Evolutionary conservation across 352 stramenopile species (phyloP).

Genomic region (Phytophthora gonapodyides): DNA sequence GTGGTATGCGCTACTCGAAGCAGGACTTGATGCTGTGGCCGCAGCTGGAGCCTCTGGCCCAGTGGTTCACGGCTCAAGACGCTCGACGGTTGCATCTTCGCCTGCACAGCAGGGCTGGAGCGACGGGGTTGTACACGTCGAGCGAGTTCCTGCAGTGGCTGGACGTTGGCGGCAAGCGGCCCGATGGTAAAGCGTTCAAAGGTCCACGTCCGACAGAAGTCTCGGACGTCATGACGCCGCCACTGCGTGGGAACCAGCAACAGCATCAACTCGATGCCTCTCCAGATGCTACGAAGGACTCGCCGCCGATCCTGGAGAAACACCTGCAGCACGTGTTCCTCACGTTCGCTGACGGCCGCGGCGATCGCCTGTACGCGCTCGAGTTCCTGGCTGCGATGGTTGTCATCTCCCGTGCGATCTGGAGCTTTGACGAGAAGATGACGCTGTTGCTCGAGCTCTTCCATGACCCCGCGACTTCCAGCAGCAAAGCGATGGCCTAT

Average conservation of each 20-base stretch:
- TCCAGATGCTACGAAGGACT: not conserved
- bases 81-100: conserved; percentile 38
- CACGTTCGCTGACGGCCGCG: conserved; percentile 40
- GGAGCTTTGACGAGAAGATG: conserved; percentile 60
- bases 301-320: conserved; percentile 48
- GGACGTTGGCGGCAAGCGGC: conserved; percentile 14
- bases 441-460: conserved; percentile 61
- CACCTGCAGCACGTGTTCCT: conserved; percentile 68
- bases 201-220: conserved; percentile 7
- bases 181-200: conserved; percentile 9
- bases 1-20: conserved; percentile 53
- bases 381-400: conserved; percentile 68
- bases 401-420: conserved; percentile 65
- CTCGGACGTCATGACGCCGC: conserved; percentile 58
- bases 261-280: not conserved
- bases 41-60: conserved; percentile 56
- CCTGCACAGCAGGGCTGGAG: conserved; percentile 33
- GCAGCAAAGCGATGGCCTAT: conserved; percentile 12
- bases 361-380: conserved; percentile 50
- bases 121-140: conserved; percentile 41
- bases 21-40: conserved; percentile 63
- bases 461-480: conserved; percentile 41
- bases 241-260: conserved; percentile 18
- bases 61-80: conserved; percentile 70
- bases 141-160: conserved; percentile 61